Evolutionary conservation across 495 filamentous ascomycete species (phyloP).

Genomic region (Penicillium paxilli): DNA sequence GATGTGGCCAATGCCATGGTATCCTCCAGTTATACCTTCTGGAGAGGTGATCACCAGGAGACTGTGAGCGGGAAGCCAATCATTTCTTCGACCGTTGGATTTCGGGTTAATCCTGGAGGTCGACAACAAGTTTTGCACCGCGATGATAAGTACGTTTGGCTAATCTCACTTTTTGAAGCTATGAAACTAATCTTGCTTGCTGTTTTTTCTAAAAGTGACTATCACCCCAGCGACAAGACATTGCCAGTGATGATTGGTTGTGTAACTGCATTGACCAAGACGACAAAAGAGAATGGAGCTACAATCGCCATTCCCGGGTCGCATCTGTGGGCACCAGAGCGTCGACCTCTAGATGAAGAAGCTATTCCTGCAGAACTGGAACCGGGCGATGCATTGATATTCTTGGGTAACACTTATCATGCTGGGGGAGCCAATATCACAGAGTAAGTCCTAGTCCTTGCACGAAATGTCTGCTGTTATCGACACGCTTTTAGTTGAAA

Average conservation of each 20-base stretch:
- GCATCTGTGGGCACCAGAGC: slow-evolving; percentile 36
- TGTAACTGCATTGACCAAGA: slow-evolving; percentile 26
- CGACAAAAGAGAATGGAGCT: slow-evolving; percentile 43
- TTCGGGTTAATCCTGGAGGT: slow-evolving; percentile 32
- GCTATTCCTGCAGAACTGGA: slow-evolving; percentile 26
- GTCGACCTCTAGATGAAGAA: slow-evolving; percentile 24
- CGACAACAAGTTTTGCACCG: slow-evolving; percentile 34
- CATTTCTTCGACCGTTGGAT: slow-evolving; percentile 28
- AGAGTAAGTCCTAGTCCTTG: slow-evolving; percentile 3
- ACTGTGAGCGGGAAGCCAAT: slow-evolving; percentile 26
- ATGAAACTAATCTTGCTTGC: no score
- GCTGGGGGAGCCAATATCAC: slow-evolving; percentile 34
- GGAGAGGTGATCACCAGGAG: slow-evolving; percentile 25
- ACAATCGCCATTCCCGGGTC: slow-evolving; percentile 45
- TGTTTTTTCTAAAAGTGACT: slow-evolving; percentile 9
- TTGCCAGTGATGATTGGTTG: slow-evolving; percentile 21
- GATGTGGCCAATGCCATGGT: slow-evolving; percentile 25
- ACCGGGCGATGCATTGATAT: slow-evolving; percentile 33
- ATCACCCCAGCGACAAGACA: slow-evolving; percentile 11
- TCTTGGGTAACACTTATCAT: slow-evolving; percentile 32
- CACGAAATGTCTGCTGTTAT: neutral
- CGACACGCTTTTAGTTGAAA: no score
- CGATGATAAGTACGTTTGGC: slow-evolving; percentile 28
- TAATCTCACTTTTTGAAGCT: no score
- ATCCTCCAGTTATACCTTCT: slow-evolving; percentile 20